Conservation (phyloP, 257 asterid genomes). For the Marsdenia floribunda region DNA sequence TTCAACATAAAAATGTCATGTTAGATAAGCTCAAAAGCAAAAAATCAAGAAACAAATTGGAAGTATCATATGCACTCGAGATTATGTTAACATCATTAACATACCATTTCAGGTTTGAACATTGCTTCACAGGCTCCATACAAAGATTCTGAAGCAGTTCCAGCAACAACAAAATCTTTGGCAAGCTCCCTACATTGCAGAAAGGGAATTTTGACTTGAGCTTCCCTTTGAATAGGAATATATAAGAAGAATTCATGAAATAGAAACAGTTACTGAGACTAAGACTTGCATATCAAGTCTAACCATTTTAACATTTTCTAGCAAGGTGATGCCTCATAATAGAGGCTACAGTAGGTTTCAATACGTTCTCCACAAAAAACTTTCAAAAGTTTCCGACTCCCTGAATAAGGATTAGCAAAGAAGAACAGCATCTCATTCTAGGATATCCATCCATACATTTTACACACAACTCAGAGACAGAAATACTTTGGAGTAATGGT, state of each 20-base stretch:
- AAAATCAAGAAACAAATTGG: background rate
- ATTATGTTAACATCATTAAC: slow-evolving; percentile 18
- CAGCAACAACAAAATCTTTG: slow-evolving; percentile 94
- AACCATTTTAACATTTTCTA: background rate
- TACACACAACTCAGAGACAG: background rate
- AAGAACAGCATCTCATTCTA: background rate
- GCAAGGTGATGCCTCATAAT: background rate
- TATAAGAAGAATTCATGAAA: background rate
- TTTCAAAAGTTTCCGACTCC: background rate
- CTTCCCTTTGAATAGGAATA: background rate
- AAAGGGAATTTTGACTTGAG: background rate
- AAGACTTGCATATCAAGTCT: background rate
- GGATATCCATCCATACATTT: background rate
- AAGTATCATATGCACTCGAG: background rate
- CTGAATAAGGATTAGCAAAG: background rate
- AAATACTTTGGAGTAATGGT: background rate
- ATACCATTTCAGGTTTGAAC: slow-evolving; percentile 93
- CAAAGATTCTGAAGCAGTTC: slow-evolving; percentile 92
- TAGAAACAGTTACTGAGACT: background rate
- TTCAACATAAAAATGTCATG: background rate
- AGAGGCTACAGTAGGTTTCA: background rate
- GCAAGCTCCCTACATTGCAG: slow-evolving; percentile 69
- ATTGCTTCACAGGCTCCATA: slow-evolving; percentile 98
- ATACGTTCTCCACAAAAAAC: no score
- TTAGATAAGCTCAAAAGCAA: background rate